These are phyloP conservation scores for Typha latifolia DNA, from an alignment of 176 grass and related monocot species.

Conservation along the genomic window DNA sequence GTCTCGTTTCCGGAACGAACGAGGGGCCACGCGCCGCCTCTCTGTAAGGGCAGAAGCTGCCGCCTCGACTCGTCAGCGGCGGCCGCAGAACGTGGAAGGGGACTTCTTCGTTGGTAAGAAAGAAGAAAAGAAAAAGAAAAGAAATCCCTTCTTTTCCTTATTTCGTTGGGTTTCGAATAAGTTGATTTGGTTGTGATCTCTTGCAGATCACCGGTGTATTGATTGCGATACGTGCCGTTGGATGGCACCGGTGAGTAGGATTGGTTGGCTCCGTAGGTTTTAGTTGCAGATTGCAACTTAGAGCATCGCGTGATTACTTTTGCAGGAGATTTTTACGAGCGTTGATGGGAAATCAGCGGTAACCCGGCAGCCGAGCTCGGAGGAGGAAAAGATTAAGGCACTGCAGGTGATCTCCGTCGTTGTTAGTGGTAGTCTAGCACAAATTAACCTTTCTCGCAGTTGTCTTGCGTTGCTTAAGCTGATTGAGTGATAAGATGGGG, in stretches of 20 bases:
- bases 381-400: conserved; percentile 54
- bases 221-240: conserved; percentile 91
- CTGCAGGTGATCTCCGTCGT: conserved; percentile 36
- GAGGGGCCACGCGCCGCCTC: not conserved
- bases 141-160: not conserved
- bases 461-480: too few relatives aligned
- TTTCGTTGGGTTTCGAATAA: not conserved
- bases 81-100: conserved; percentile 16
- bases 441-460: too few relatives aligned
- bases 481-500: too few relatives aligned
- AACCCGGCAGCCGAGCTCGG: conserved; percentile 39
- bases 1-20: too few relatives aligned
- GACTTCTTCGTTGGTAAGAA: conserved; percentile 18
- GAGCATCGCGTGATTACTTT: not conserved
- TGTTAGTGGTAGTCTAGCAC: not conserved
- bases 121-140: too few relatives aligned
- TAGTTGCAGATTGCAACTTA: not conserved
- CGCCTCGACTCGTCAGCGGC: not conserved
- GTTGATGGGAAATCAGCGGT: conserved; percentile 55
- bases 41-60: not conserved
- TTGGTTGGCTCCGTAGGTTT: not conserved
- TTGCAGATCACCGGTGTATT: conserved; percentile 67
- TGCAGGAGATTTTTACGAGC: conserved; percentile 61
- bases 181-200: not conserved
- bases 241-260: conserved; percentile 58